Percentiles rank a stretch among this genome's conserved stretches.
phyloP scores from a whole-genome alignment of 2,329 filamentous ascomycete genomes.

The Trichoderma brevicompactum region DNA sequence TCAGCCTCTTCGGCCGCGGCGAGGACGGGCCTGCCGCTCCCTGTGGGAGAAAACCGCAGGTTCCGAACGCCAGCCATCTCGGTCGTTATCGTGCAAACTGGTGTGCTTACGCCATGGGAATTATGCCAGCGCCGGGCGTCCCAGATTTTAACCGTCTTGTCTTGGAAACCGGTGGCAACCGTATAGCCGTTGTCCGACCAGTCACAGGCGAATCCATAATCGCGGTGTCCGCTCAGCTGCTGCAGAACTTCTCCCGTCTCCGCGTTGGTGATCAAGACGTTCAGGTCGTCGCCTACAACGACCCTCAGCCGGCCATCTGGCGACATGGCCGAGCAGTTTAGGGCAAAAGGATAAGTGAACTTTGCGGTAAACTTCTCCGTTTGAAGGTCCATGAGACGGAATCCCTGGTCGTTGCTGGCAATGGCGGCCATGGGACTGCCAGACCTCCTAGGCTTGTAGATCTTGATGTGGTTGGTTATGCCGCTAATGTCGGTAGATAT shows the following conservation, averaged over 20 bases:
- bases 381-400: slow-evolving; percentile 62
- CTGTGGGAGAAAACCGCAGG: slow-evolving; percentile 72
- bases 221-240: slow-evolving; percentile 65
- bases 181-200: slow-evolving; percentile 80
- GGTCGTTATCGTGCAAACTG: slow-evolving; percentile 61
- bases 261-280: slow-evolving; percentile 70
- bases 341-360: slow-evolving; percentile 59
- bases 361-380: slow-evolving; percentile 63
- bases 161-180: slow-evolving; percentile 77
- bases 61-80: slow-evolving; percentile 72
- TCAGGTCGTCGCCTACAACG: slow-evolving; percentile 70
- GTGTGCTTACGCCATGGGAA: slow-evolving; percentile 52
- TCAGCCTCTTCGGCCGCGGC: slow-evolving; percentile 78
- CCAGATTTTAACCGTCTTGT: slow-evolving; percentile 74
- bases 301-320: slow-evolving; percentile 72
- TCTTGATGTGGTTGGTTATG: slow-evolving; percentile 68
- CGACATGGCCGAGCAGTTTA: slow-evolving; percentile 76
- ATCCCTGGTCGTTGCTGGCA: slow-evolving; percentile 64
- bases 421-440: slow-evolving; percentile 61
- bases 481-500: slow-evolving; percentile 55
- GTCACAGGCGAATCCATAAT: slow-evolving; percentile 76
- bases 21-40: slow-evolving; percentile 68
- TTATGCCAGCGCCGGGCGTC: slow-evolving; percentile 72
- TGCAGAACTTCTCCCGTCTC: slow-evolving; percentile 65
- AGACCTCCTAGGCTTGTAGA: slow-evolving; percentile 59